phyloP scores from a whole-genome alignment of 163 green algal species.

The Chlorella variabilis region DNA sequence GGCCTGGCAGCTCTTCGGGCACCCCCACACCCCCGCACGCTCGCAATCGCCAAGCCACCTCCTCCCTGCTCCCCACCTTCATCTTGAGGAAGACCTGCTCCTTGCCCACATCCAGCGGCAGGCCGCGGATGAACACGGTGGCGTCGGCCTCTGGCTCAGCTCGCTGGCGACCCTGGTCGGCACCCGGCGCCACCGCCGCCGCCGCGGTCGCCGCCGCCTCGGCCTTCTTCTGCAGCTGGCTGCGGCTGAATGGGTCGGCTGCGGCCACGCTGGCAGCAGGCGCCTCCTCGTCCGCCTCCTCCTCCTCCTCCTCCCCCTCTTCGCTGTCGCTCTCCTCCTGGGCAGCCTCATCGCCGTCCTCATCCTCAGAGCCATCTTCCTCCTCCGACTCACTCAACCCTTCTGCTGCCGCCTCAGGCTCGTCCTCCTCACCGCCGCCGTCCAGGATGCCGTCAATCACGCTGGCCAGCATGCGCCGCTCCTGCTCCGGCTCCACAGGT shows the following conservation, averaged over 20 bases:
- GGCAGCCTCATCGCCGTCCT: conserved; percentile 14
- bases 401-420: not conserved
- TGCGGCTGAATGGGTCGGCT: conserved; percentile 23
- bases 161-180: conserved; percentile 3
- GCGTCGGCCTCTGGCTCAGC: not conserved
- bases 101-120: conserved; percentile 77
- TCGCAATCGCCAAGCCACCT: not conserved
- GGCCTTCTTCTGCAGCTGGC: conserved; percentile 16
- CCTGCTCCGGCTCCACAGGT: conserved; percentile 35
- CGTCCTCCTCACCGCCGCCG: conserved; percentile 32
- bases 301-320: conserved; percentile 21
- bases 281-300: conserved; percentile 9
- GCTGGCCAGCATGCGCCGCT: conserved; percentile 48
- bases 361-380: not conserved
- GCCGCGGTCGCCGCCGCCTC: conserved; percentile 8
- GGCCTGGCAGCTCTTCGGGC: too few relatives aligned
- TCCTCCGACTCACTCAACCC: conserved; percentile 26
- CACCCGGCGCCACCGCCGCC: conserved; percentile 26
- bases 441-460: conserved; percentile 48
- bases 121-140: conserved; percentile 92
- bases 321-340: conserved; percentile 17
- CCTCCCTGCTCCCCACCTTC: conserved; percentile 37
- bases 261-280: too few relatives aligned
- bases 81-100: conserved; percentile 68
- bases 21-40: not conserved